Evolutionary conservation across 1,284 basidiomycete species (phyloP).

Genomic region (Ustilago bromivora): DNA sequence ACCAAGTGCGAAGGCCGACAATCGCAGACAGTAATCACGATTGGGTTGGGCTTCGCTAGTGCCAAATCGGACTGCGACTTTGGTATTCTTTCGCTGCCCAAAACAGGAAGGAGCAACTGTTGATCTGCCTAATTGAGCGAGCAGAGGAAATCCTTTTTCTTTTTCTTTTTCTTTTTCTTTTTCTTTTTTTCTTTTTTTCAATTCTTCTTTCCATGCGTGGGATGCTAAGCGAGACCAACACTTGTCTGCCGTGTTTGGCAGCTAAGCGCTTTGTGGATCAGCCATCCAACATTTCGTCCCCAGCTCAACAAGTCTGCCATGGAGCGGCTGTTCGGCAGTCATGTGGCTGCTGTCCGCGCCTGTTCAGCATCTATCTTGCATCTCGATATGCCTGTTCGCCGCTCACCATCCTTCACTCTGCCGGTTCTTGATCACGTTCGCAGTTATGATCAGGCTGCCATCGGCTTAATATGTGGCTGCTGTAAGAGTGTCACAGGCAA

Average conservation of each 20-base stretch:
- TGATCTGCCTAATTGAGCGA: conserved; percentile 3
- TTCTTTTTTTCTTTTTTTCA: background rate
- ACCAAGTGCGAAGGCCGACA: background rate
- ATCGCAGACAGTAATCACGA: background rate
- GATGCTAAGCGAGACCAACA: conserved; percentile 32
- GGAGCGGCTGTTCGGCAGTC: background rate
- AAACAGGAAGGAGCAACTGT: background rate
- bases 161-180: background rate
- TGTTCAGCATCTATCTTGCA: conserved; percentile 14
- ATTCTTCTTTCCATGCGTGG: background rate
- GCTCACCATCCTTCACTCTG: background rate
- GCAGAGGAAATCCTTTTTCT: background rate
- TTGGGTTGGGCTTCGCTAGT: background rate
- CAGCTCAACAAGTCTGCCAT: background rate
- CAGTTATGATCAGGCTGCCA: too few species aligned
- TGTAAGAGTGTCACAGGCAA: too few species aligned
- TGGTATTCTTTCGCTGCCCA: background rate
- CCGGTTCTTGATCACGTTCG: too few species aligned
- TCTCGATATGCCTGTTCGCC: background rate
- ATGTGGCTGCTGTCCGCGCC: background rate
- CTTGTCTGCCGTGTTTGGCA: conserved; percentile 24
- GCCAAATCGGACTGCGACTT: background rate
- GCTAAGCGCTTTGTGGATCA: conserved; percentile 14
- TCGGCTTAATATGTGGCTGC: too few species aligned
- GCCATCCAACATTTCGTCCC: conserved; percentile 16